These are phyloP conservation scores for Spathaspora boniae DNA, from an alignment of 805 yeast genomes.

Conservation along the genomic window DNA sequence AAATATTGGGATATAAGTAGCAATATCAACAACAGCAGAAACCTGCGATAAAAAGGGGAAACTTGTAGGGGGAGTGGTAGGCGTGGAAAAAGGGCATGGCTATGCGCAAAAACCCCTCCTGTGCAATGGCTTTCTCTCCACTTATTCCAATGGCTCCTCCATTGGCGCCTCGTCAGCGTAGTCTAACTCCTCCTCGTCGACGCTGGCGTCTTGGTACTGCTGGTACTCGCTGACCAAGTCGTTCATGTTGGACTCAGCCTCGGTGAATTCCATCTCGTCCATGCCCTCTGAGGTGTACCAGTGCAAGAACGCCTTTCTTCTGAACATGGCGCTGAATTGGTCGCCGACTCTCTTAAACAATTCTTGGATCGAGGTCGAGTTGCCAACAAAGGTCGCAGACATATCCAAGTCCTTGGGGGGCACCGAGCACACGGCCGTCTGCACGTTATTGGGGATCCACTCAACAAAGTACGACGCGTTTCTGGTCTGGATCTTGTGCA, in stretches of 20 bases:
- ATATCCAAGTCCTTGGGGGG: conserved; percentile 83
- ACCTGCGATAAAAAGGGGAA: conserved; percentile 9
- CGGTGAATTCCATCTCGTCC: conserved; percentile 93
- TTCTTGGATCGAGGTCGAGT: conserved; percentile 90
- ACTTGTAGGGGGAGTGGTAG: neutral
- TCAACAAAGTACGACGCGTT: conserved; percentile 84
- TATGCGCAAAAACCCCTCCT: neutral
- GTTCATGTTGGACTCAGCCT: conserved; percentile 88
- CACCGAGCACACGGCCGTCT: conserved; percentile 88
- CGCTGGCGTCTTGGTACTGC: conserved; percentile 83
- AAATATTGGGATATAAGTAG: neutral
- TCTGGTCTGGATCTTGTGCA: conserved; percentile 78
- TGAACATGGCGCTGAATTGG: conserved; percentile 89
- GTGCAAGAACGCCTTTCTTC: conserved; percentile 92
- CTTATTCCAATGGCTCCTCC: conserved; percentile 48
- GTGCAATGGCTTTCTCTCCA: neutral
- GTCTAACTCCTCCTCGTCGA: conserved; percentile 68
- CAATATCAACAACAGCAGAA: conserved; percentile 6
- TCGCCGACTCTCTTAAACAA: conserved; percentile 84
- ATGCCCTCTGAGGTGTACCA: conserved; percentile 96
- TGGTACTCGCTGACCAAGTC: conserved; percentile 86
- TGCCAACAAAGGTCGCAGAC: conserved; percentile 91
- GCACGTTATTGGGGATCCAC: conserved; percentile 95
- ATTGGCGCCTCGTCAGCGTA: conserved; percentile 63
- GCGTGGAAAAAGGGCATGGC: neutral